Evolutionary conservation across 1,284 basidiomycete species (phyloP).

Genomic region (Trichosporon faecale): DNA sequence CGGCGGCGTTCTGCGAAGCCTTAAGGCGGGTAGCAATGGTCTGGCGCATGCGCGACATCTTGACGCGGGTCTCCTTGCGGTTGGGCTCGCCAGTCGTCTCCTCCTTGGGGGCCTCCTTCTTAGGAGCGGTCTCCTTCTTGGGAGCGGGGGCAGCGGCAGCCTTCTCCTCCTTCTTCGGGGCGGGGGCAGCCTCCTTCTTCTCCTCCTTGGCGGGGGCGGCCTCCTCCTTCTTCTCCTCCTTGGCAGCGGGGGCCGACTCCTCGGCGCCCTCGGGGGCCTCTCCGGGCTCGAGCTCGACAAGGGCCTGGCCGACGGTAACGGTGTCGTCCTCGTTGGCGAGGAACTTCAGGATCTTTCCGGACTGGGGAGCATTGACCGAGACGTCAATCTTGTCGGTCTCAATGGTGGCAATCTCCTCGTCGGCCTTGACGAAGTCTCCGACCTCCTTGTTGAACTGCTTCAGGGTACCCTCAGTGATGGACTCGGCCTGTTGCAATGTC

Average conservation of each 20-base stretch:
- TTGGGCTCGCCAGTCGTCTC: conserved; percentile 38
- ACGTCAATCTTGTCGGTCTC: conserved; percentile 99
- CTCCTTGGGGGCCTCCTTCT: conserved; percentile 54
- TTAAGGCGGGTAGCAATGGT: conserved; percentile 97
- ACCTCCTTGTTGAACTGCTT: conserved; percentile 94
- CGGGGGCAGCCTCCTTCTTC: conserved; percentile 40
- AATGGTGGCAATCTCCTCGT: conserved; percentile 96
- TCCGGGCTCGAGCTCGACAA: conserved; percentile 87
- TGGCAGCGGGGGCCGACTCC: conserved; percentile 33
- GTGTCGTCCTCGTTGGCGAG: conserved; percentile 91
- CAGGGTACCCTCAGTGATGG: conserved; percentile 95
- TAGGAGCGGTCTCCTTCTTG: conserved; percentile 54
- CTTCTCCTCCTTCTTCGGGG: conserved; percentile 40
- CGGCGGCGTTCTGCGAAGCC: conserved; percentile 96
- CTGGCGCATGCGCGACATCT: conserved; percentile 96
- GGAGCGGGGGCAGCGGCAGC: conserved; percentile 15
- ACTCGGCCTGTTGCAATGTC: conserved; percentile 64
- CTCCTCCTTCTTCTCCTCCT: conserved; percentile 53
- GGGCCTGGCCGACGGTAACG: conserved; percentile 89
- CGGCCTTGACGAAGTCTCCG: conserved; percentile 83
- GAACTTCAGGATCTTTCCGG: conserved; percentile 83
- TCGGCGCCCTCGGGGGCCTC: conserved; percentile 55
- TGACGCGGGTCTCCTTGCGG: conserved; percentile 84
- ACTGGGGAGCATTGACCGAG: conserved; percentile 86
- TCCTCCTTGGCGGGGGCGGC: conserved; percentile 49